These are phyloP conservation scores for Collybia sordida DNA, from an alignment of 768 basidiomycete species.

Conservation along the genomic window DNA sequence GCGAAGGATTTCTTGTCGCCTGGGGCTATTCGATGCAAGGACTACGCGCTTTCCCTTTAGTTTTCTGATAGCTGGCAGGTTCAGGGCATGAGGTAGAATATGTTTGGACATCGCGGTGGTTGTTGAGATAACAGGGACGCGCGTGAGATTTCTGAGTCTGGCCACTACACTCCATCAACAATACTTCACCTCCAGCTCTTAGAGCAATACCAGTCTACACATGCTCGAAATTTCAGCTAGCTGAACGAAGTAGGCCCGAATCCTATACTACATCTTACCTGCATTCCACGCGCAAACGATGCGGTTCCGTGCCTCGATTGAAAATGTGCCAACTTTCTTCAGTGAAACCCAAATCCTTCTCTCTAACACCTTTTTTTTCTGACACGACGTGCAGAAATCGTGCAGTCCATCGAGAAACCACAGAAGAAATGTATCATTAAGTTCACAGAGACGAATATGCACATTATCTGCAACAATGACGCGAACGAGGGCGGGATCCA, in stretches of 20 bases:
- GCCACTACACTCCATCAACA: not conserved
- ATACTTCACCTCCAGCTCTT: not conserved
- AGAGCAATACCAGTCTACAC: too few relatives aligned
- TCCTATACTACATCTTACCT: not conserved
- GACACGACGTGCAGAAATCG: constrained; percentile 50
- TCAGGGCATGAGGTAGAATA: constrained; percentile 65
- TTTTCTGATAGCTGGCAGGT: constrained; percentile 60
- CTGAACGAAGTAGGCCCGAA: not conserved
- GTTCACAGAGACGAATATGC: constrained; percentile 72
- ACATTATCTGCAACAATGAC: constrained; percentile 82
- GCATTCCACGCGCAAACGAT: constrained; percentile 26
- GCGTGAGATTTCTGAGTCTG: too few relatives aligned
- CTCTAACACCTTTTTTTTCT: not conserved
- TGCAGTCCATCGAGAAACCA: constrained; percentile 80
- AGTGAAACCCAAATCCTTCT: constrained; percentile 30
- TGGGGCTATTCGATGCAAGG: constrained; percentile 84
- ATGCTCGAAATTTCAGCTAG: too few relatives aligned
- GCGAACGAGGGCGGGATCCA: constrained; percentile 83
- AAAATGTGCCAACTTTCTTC: constrained; percentile 57
- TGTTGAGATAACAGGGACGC: not conserved
- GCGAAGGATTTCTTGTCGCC: constrained; percentile 80
- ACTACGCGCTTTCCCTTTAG: constrained; percentile 76
- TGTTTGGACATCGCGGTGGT: constrained; percentile 35
- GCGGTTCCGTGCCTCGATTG: constrained; percentile 63
- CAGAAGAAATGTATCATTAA: constrained; percentile 84